Base-by-base conservation (phyloP, 2,329 filamentous ascomycete genomes). In the Zelopaecilomyces penicillatus region DNA sequence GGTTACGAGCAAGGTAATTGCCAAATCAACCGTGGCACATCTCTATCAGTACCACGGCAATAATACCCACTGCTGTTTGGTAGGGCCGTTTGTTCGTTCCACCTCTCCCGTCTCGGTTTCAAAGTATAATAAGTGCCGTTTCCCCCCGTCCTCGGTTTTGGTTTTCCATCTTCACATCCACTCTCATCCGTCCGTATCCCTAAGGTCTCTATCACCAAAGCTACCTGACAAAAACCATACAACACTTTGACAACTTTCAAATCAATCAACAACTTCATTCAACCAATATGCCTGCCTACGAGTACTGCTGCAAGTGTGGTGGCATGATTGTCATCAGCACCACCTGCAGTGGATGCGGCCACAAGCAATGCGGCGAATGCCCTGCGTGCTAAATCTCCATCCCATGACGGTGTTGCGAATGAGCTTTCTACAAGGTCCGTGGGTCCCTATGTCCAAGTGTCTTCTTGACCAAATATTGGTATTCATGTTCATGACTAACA, bases 301-400 rank as follows among this genome's bases (percentile, higher is more conserved):
- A 70, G 54, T 73, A 73, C 63, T 76, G 74, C 69, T 76, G 73
- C 68, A 61, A 74, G 56, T 76, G 73, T 64, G 70, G 70, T 54
- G 63, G 67, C 62, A 72, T 76, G 63, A 74, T 76, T 53, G 73
- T 76, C 65, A 76, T 76, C 64, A 76, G 71, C 69, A 73, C 64
- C 58, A 69, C 65, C 42, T 76, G 73, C 67, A 65, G 61, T 49
- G 63, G 65, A 55, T 76, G 73, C 58, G 63, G 65, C 42, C 73
- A 76, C 64, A 60, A 65, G 52, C 68, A 75, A 56, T 76, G 73
- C 69, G 57, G 52, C 48, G 59, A 68, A 47, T 76, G 73, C 61
- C 57, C 65, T 41, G 50, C 55, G 46, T 63, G 56, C 44, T 65
- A 61, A 60, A 54, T 41, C 11, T 19, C 3, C 19, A 19, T 19